phyloP scores from a whole-genome alignment of 2,329 filamentous ascomycete species.

The Tothia fuscella region DNA sequence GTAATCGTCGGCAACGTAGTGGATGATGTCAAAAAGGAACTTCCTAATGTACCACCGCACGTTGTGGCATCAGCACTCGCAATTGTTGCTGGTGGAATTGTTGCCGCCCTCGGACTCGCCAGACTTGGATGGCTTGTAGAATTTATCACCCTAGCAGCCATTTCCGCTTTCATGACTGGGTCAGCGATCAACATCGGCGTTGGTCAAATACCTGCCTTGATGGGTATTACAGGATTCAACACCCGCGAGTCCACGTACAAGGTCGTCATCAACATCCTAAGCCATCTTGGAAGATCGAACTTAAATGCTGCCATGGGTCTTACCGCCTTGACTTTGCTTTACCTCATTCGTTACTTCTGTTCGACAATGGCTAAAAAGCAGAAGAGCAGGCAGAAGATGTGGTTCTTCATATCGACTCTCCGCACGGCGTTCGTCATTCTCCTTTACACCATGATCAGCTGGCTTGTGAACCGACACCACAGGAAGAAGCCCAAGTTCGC shows the following conservation, averaged over 20 bases:
- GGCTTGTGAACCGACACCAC: conserved; percentile 61
- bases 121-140: conserved; percentile 85
- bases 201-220: conserved; percentile 67
- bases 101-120: conserved; percentile 65
- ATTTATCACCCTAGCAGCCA: conserved; percentile 78
- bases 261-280: conserved; percentile 74
- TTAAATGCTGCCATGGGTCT: conserved; percentile 83
- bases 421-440: conserved; percentile 85
- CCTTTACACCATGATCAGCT: conserved; percentile 85
- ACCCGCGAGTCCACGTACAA: conserved; percentile 67
- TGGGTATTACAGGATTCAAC: conserved; percentile 65
- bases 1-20: conserved; percentile 76
- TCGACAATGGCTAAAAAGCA: conserved; percentile 54
- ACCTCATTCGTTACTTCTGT: conserved; percentile 51
- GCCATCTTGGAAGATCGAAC: conserved; percentile 52
- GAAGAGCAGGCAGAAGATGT: conserved; percentile 57
- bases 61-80: conserved; percentile 68
- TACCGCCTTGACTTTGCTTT: conserved; percentile 68
- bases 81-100: conserved; percentile 64
- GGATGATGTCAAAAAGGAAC: conserved; percentile 42
- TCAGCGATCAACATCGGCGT: conserved; percentile 80
- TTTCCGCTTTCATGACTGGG: conserved; percentile 94
- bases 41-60: conserved; percentile 49
- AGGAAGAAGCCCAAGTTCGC: conserved; percentile 52
- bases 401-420: conserved; percentile 86